Percentiles rank a stretch among this genome's conserved stretches.
Evolutionary conservation across 1,284 basidiomycete species (phyloP).

Genomic region (Mycosarcoma maydis): DNA sequence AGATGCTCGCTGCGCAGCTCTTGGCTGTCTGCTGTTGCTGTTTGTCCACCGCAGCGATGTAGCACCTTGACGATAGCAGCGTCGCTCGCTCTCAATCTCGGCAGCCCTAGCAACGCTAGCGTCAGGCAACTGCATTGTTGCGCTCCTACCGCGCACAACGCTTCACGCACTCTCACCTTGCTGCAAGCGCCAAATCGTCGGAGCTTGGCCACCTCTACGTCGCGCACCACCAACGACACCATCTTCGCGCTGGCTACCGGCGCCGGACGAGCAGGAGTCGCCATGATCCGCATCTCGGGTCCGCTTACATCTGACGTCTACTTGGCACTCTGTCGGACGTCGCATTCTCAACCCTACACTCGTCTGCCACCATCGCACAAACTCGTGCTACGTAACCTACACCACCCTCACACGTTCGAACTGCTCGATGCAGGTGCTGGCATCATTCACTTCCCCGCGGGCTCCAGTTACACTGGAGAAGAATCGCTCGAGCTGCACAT

Average conservation of each 20-base stretch:
- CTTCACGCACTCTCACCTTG: no score
- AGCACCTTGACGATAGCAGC: neutral
- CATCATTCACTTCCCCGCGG: conserved; percentile 77
- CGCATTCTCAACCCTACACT: conserved; percentile 1
- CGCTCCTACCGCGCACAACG: no score
- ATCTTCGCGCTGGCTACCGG: conserved; percentile 88
- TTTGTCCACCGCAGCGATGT: neutral
- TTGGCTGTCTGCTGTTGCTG: neutral
- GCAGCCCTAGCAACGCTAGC: neutral
- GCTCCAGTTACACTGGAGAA: conserved; percentile 84
- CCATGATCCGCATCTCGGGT: conserved; percentile 82
- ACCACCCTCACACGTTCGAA: conserved; percentile 75
- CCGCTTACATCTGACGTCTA: conserved; percentile 75
- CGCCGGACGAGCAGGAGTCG: conserved; percentile 81
- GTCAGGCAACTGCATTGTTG: no score
- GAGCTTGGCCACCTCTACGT: neutral
- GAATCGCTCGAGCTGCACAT: conserved; percentile 85
- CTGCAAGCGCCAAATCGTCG: neutral
- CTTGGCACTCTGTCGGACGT: conserved; percentile 71
- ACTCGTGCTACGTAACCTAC: conserved; percentile 76
- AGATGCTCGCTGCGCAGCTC: neutral
- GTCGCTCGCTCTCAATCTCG: neutral
- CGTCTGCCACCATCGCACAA: conserved; percentile 72
- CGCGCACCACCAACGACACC: conserved; percentile 68
- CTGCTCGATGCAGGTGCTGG: no score